These are phyloP conservation scores for Vaccinium vitisidaea DNA, from an alignment of 148 eudicot species.

Conservation along the genomic window DNA sequence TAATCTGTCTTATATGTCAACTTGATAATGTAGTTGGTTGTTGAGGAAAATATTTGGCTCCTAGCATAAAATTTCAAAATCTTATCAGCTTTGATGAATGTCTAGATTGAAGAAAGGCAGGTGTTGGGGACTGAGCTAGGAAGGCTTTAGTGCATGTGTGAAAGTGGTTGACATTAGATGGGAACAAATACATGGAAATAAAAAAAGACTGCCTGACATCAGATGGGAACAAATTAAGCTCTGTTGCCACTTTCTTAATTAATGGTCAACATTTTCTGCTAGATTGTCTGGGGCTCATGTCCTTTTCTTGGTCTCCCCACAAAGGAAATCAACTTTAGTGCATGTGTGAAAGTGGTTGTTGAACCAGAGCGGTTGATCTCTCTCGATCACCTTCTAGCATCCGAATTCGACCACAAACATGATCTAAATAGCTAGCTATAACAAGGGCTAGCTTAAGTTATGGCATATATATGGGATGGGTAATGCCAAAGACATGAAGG, in stretches of 20 bases:
- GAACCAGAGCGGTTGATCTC: too few relatives aligned
- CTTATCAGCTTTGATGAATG: background rate
- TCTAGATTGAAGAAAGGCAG: constrained; percentile 3
- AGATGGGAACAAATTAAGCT: background rate
- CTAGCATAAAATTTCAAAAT: background rate
- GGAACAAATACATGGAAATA: background rate
- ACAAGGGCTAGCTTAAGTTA: background rate
- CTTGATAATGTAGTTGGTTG: constrained; percentile 9
- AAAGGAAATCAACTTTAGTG: background rate
- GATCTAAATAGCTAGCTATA: background rate
- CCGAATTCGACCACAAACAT: background rate
- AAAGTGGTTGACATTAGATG: too few relatives aligned
- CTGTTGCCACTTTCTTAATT: background rate
- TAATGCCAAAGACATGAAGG: too few relatives aligned
- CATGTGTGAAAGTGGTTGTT: background rate
- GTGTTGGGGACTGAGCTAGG: background rate
- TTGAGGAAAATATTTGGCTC: constrained; percentile 13
- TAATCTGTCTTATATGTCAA: background rate
- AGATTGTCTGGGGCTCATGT: background rate
- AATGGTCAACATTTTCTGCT: background rate
- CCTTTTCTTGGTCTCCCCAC: background rate
- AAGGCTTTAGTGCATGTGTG: background rate
- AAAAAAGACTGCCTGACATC: background rate
- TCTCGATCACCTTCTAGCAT: too few relatives aligned
- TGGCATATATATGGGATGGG: too few relatives aligned